Evolutionary conservation across 345 rosid species (phyloP), one percentile per base, ranked within the genome.

Genomic region (Salix koriyanagi): DNA sequence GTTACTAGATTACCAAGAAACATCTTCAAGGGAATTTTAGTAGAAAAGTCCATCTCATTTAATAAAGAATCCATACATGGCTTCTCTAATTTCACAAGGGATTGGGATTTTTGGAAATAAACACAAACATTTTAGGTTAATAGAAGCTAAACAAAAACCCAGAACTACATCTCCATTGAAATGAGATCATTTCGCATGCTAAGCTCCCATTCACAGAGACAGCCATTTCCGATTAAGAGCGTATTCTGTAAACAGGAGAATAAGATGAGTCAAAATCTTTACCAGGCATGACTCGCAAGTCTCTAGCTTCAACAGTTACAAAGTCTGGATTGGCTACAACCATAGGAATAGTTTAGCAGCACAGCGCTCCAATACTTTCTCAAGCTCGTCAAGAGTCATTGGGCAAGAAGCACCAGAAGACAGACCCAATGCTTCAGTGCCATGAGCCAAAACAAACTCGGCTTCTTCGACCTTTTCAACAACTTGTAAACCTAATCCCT

Each of bases 321-420:
- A 82, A 93, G 79, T 93, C 98, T 71, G 96, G 99, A 85, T 96
- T 96, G 28, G 96, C 98, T 56, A 96, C 99, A 15, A 93, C 89
- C 97, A 96, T 90, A 9, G 98, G 99, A 76, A 96, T 88, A 78
- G 83, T 86, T 84, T 83, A 84, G 86, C 84, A 72, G 89, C 97
- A 79, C 94, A 87, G 18, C 44, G 83, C 87, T 87, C 94, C 88
- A 91, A 86, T 80, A 93, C 86, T 83, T 90, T 87, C 87, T 93
- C 97, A 28, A 93, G 91, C 73, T 86, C 92, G 65, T 91, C 89
- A 14, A 95, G 88, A 75, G 80, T 76, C 90, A 61, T 85, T 23
- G 94, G 91, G 74, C 75, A 72, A 67, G 84, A 84, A 44, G 77
- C 73, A 30, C 93, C 99, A 65, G 92, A 90, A 75, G 96, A 75